Percentiles rank a stretch among this genome's conserved stretches.
These are phyloP conservation scores for Porodaedalea pini DNA, from an alignment of 1,284 basidiomycete genomes.

Conservation along the genomic window DNA sequence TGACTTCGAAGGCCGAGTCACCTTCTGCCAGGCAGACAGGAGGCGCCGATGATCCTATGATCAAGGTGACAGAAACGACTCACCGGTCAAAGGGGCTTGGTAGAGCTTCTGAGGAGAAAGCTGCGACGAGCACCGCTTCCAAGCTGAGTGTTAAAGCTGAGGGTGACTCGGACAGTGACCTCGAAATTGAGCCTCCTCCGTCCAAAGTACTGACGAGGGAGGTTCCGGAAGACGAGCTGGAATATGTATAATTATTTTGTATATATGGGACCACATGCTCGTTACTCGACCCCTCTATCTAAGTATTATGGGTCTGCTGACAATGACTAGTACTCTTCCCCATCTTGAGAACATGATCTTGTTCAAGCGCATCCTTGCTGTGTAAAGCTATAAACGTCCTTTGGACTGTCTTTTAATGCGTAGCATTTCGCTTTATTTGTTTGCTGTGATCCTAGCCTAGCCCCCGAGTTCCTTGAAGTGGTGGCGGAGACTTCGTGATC, in stretches of 20 bases:
- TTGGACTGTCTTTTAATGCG: too few relatives aligned
- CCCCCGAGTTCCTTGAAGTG: too few relatives aligned
- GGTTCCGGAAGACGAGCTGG: background rate
- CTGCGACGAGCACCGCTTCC: background rate
- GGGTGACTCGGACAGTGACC: conserved; percentile 13
- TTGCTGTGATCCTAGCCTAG: too few relatives aligned
- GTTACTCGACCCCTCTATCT: background rate
- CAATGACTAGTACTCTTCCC: background rate
- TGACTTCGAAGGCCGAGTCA: background rate
- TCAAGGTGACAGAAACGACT: background rate
- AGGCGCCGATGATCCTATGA: background rate
- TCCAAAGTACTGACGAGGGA: background rate
- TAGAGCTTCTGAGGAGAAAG: background rate
- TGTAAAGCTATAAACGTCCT: too few relatives aligned
- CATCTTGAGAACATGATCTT: too few relatives aligned
- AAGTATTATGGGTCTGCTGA: background rate
- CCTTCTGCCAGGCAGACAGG: background rate
- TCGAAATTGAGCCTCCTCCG: conserved; percentile 17
- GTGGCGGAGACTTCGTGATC: too few relatives aligned
- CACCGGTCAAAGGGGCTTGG: background rate
- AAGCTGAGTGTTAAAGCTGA: background rate
- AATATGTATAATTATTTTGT: background rate
- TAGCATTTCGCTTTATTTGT: too few relatives aligned
- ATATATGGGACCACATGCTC: background rate
- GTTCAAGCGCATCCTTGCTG: too few relatives aligned